Conservation (phyloP, 2,329 filamentous ascomycete genomes). For the Chrysosporium queenslandicum region DNA sequence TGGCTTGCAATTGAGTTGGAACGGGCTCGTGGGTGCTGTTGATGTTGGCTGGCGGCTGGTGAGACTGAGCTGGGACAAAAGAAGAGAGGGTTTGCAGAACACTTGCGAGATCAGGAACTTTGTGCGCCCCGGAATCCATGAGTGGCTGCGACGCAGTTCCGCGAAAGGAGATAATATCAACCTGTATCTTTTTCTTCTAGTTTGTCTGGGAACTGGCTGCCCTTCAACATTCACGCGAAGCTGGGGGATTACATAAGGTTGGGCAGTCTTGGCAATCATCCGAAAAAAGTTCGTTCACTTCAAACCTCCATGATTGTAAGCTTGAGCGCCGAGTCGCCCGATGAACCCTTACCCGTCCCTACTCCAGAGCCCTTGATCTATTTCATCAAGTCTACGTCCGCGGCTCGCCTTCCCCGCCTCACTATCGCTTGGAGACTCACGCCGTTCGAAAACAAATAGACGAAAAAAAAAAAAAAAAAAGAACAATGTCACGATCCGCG, state of each 20-base stretch:
- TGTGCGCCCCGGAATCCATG: neutral
- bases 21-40: neutral
- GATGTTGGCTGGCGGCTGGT: neutral
- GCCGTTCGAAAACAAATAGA: too few species aligned
- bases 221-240: too few species aligned
- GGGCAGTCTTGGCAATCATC: neutral
- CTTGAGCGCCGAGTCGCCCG: neutral
- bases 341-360: neutral
- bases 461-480: too few species aligned
- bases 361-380: neutral
- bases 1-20: slow-evolving; percentile 7
- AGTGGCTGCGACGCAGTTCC: neutral
- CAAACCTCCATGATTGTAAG: neutral
- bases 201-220: too few species aligned
- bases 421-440: too few species aligned
- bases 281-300: slow-evolving; percentile 10
- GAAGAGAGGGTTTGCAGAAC: slow-evolving; percentile 36
- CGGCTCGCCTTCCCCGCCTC: too few species aligned
- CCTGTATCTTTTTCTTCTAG: too few species aligned
- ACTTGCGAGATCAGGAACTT: slow-evolving; percentile 31
- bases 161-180: neutral
- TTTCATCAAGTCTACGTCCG: neutral
- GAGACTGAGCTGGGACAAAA: slow-evolving; percentile 21
- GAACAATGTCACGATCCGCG: slow-evolving; percentile 40
- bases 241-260: neutral